These are phyloP conservation scores for Pythium apleroticum DNA, from an alignment of 352 stramenopile species.

Conservation along the genomic window DNA sequence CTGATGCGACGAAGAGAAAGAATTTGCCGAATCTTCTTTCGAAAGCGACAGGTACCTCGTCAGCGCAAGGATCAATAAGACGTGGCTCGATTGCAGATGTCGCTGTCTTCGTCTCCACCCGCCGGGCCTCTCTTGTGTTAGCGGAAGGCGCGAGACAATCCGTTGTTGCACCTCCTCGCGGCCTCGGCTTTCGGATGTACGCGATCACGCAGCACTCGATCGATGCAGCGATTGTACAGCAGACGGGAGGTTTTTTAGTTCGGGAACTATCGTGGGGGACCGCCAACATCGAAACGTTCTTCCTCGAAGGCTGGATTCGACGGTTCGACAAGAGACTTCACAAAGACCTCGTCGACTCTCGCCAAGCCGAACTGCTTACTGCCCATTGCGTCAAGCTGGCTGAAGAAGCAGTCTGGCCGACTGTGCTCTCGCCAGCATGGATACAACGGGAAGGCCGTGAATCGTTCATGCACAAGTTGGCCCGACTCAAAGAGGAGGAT, in stretches of 20 bases:
- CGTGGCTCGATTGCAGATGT: background rate
- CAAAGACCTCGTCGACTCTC: constrained; percentile 21
- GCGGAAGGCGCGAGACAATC: background rate
- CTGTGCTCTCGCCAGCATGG: constrained; percentile 11
- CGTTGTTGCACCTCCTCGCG: background rate
- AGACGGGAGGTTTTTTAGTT: constrained; percentile 22
- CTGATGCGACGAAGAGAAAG: background rate
- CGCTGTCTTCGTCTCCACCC: background rate
- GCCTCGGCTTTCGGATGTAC: constrained; percentile 48
- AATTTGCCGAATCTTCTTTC: background rate
- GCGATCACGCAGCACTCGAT: constrained; percentile 30
- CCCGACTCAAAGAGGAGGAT: constrained; percentile 4
- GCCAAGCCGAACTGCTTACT: constrained; percentile 13
- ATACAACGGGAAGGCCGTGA: constrained; percentile 1
- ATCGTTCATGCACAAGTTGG: constrained; percentile 14
- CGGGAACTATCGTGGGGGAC: constrained; percentile 21
- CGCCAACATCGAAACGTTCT: constrained; percentile 25
- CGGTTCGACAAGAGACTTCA: constrained; percentile 16
- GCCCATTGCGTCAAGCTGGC: constrained; percentile 1
- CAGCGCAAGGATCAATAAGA: background rate
- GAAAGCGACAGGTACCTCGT: background rate
- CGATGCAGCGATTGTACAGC: background rate
- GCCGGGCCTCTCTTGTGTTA: constrained; percentile 6
- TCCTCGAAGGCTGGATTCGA: constrained; percentile 25
- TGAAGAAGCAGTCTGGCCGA: constrained; percentile 7